phyloP scores from a whole-genome alignment of 2,329 filamentous ascomycete genomes.

The Aspergillus thermomutatus region DNA sequence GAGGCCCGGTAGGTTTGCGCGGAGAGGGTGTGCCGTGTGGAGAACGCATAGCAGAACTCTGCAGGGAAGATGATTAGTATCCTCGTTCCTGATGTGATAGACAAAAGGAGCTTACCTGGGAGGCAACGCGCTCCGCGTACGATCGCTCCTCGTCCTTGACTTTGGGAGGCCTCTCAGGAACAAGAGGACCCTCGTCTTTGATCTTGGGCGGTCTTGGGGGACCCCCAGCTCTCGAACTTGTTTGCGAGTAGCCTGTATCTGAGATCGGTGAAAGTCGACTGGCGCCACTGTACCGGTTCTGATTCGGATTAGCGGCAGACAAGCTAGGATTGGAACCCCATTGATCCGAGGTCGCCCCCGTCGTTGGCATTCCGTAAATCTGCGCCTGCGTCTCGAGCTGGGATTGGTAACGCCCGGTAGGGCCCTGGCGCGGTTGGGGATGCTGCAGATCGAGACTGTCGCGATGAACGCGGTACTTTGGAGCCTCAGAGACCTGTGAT shows the following conservation, averaged over 20 bases:
- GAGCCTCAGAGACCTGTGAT: constrained; percentile 54
- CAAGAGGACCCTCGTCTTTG: constrained; percentile 56
- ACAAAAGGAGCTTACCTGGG: constrained; percentile 30
- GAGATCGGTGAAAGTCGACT: constrained; percentile 46
- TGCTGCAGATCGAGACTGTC: constrained; percentile 63
- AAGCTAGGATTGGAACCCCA: constrained; percentile 46
- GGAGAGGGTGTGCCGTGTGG: constrained; percentile 31
- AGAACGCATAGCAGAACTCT: constrained; percentile 33
- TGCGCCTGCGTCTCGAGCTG: constrained; percentile 61
- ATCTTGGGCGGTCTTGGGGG: constrained; percentile 54
- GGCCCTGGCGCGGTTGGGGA: constrained; percentile 61
- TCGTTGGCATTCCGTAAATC: constrained; percentile 38
- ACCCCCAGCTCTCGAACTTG: constrained; percentile 33
- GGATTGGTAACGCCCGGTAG: constrained; percentile 59
- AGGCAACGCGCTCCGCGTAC: constrained; percentile 41
- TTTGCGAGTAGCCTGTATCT: constrained; percentile 45
- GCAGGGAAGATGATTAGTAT: constrained; percentile 5
- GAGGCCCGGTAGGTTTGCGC: constrained; percentile 48
- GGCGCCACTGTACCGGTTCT: constrained; percentile 34
- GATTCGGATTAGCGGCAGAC: constrained; percentile 29
- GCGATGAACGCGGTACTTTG: constrained; percentile 63
- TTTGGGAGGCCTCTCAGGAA: constrained; percentile 51
- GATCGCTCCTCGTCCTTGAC: constrained; percentile 32
- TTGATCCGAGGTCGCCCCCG: constrained; percentile 35
- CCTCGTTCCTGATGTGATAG: neutral